Evolutionary conservation across 805 yeast species (phyloP).

Genomic region (Sugiyamaella floridensis): DNA sequence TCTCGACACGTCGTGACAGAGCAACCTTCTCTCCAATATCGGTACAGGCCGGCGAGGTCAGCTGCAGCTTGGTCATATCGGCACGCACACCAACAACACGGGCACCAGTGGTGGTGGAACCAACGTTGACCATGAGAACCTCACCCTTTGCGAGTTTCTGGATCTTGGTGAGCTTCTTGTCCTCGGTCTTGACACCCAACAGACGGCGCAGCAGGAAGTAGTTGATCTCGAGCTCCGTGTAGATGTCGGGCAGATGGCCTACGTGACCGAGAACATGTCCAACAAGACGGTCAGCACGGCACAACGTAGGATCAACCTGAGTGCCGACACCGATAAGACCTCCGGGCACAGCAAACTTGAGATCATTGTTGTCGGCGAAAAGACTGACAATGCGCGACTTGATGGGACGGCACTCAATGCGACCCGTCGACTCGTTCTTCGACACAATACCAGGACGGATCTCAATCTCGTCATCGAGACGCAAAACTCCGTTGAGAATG

Average conservation of each 20-base stretch:
- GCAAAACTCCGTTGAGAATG: slow-evolving; percentile 92
- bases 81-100: slow-evolving; percentile 97
- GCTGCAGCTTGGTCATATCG: slow-evolving; percentile 96
- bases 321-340: slow-evolving; percentile 99
- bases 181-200: slow-evolving; percentile 97
- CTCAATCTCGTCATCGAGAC: slow-evolving; percentile 96
- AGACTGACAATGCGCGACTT: slow-evolving; percentile 88
- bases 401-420: slow-evolving; percentile 92
- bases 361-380: slow-evolving; percentile 95
- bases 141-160: slow-evolving; percentile 90
- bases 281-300: slow-evolving; percentile 98
- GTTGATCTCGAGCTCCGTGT: slow-evolving; percentile 95
- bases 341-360: slow-evolving; percentile 99
- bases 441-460: slow-evolving; percentile 99
- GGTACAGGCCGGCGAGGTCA: slow-evolving; percentile 98
- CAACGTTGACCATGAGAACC: slow-evolving; percentile 97
- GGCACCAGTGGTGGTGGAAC: slow-evolving; percentile 99
- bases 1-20: slow-evolving; percentile 95
- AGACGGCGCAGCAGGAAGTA: slow-evolving; percentile 93
- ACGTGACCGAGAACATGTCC: slow-evolving; percentile 99
- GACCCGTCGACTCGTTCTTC: slow-evolving; percentile 69
- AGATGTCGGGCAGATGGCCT: slow-evolving; percentile 91
- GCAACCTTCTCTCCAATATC: slow-evolving; percentile 98
- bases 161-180: slow-evolving; percentile 94
- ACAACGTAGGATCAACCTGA: slow-evolving; percentile 94